These are phyloP conservation scores for Avena eriantha DNA, from an alignment of 176 grass and related monocot species.

Conservation along the genomic window DNA sequence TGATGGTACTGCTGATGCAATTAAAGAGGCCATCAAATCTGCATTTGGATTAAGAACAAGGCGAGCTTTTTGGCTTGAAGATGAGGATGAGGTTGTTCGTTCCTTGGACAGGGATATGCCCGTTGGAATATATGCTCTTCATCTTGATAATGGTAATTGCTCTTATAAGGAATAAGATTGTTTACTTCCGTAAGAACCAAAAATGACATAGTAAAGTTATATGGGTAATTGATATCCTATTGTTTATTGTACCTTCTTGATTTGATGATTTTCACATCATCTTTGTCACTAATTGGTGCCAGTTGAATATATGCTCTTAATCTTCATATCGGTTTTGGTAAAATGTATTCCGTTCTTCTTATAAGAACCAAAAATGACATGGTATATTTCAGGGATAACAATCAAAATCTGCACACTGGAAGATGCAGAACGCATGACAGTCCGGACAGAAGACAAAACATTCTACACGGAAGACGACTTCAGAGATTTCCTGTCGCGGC, in stretches of 20 bases:
- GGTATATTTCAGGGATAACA: slow-evolving; percentile 57
- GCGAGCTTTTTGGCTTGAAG: slow-evolving; percentile 98
- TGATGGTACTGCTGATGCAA: slow-evolving; percentile 84
- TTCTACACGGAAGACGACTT: slow-evolving; percentile 92
- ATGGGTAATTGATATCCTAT: not conserved
- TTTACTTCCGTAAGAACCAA: slow-evolving; percentile 35
- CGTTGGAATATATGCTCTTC: slow-evolving; percentile 83
- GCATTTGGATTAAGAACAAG: slow-evolving; percentile 92
- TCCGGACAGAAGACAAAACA: slow-evolving; percentile 80
- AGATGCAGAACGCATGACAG: slow-evolving; percentile 59
- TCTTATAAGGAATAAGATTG: not conserved
- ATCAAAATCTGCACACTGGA: slow-evolving; percentile 85
- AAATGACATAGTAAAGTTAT: not conserved
- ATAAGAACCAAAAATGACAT: too few relatives aligned
- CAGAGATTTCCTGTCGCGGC: slow-evolving; percentile 61
- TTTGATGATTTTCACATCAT: slow-evolving; percentile 1
- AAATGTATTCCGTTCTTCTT: too few relatives aligned
- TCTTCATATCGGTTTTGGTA: too few relatives aligned
- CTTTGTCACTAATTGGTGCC: not conserved
- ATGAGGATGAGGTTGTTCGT: slow-evolving; percentile 87
- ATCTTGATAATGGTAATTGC: slow-evolving; percentile 86
- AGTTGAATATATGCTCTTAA: too few relatives aligned
- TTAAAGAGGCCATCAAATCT: slow-evolving; percentile 95
- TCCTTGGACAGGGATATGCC: slow-evolving; percentile 95
- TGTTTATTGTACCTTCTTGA: not conserved